Base-by-base conservation (phyloP, 2,329 filamentous ascomycete species). In the Blumeria graminis region DNA sequence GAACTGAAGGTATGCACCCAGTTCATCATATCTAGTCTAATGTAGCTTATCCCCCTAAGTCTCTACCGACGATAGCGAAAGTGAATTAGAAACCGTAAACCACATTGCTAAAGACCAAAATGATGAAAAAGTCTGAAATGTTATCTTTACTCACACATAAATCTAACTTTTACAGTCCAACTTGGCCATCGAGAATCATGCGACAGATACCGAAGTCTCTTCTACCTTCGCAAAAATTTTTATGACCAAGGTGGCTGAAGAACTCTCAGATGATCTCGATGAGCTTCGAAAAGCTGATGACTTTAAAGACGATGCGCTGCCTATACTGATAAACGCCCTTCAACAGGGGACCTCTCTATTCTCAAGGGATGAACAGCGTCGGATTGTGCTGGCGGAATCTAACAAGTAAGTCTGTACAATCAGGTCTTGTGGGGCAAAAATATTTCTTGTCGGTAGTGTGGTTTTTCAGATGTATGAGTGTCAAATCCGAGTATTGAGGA, bases 181-280 rank as follows among this genome's bases (percentile, higher is more conserved):
- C 22, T 28, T 28, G 22, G 22, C 22, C 1, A 28, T 28, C 22
- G 3, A 35, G 9, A 36, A 56, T 13, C n/a, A n/a, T 13, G 48
- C 16, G 32, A 32, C 50, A 14, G 57, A 62, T 18, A 53, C 59
- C 22, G 60, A 65, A 48, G 56, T 64, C 28, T 56, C 60, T 9
- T 56, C 59, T 18, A 60, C 59, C 4, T 86, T 86, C 68, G 71
- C 74, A 8, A 71, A 78, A 9, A 82, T 78, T 66, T 87, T 87
- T 66, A 75, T 88, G 51, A 78, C 82, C 62, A 78, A 77, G 58
- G 71, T 80, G 6, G 85, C 84, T 0, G 71, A 73, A 55, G 84
- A 88, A 65, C 79, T 89, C 57, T 78, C 80, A 11, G 81, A 86
- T 61, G 84, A 88, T 65, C 73, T 89, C 39, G 80, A 86, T 69